These are phyloP conservation scores for Cornus kousa DNA, from an alignment of 148 eudicot genomes.

Conservation along the genomic window DNA sequence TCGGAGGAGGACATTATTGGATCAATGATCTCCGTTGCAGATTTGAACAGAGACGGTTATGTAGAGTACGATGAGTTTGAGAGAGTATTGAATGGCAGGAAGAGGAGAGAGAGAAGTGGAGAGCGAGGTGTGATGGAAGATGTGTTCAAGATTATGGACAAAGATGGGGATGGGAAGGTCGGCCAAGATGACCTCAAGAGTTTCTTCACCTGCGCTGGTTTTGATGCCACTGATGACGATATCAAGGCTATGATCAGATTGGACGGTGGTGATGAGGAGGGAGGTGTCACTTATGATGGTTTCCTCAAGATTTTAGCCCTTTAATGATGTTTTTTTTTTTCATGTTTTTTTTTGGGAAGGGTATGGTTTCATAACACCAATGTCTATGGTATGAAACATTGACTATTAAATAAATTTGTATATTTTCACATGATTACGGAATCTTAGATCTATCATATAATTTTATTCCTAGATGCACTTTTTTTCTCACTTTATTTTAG, in stretches of 20 bases:
- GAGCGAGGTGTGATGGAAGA: slow-evolving; percentile 52
- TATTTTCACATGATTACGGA: too few relatives aligned
- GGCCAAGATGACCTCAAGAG: slow-evolving; percentile 57
- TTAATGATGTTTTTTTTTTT: slow-evolving; percentile 11
- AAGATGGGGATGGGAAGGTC: slow-evolving; percentile 78
- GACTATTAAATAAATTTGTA: too few relatives aligned
- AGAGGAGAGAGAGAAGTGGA: neutral
- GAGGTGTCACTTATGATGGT: slow-evolving; percentile 60
- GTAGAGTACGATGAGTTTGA: slow-evolving; percentile 72
- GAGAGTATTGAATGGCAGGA: slow-evolving; percentile 31
- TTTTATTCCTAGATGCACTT: too few relatives aligned
- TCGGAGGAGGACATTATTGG: slow-evolving; percentile 61
- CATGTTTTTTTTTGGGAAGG: too few relatives aligned
- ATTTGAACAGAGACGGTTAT: slow-evolving; percentile 57
- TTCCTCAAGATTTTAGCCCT: slow-evolving; percentile 55
- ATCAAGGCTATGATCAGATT: slow-evolving; percentile 67
- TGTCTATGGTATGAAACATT: too few relatives aligned
- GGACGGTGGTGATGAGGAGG: slow-evolving; percentile 53
- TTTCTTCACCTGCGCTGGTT: slow-evolving; percentile 51
- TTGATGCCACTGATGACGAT: slow-evolving; percentile 64
- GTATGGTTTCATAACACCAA: too few relatives aligned
- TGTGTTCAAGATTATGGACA: slow-evolving; percentile 70
- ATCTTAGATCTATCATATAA: too few relatives aligned
- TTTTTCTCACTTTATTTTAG: too few relatives aligned
- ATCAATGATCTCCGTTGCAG: slow-evolving; percentile 75